Evolutionary conservation across 495 filamentous ascomycete species (phyloP).

Genomic region (Annulohypoxylon stygium): DNA sequence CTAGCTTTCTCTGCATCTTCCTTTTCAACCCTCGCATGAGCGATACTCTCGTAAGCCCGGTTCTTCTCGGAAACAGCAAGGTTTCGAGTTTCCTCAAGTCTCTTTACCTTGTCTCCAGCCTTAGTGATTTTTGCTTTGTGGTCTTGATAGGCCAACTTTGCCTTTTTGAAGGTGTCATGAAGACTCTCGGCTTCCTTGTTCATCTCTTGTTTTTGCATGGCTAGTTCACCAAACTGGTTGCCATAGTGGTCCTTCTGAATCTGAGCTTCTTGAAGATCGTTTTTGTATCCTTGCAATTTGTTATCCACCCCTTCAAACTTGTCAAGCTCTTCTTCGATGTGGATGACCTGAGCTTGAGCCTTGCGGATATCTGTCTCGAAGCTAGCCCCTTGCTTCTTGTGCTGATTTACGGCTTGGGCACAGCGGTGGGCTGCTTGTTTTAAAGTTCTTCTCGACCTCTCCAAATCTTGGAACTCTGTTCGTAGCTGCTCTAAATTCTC

Average conservation of each 20-base stretch:
- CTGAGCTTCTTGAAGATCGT: constrained; percentile 50
- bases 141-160: constrained; percentile 58
- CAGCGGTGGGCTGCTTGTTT: constrained; percentile 69
- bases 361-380: constrained; percentile 48
- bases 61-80: constrained; percentile 76
- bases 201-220: constrained; percentile 54
- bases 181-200: constrained; percentile 53
- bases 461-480: constrained; percentile 55
- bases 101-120: constrained; percentile 68
- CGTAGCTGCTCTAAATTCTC: constrained; percentile 59
- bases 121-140: constrained; percentile 65
- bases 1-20: constrained; percentile 59
- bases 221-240: constrained; percentile 57
- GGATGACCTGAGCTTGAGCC: constrained; percentile 42
- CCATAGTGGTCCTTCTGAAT: constrained; percentile 55
- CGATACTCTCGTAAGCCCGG: constrained; percentile 65
- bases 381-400: constrained; percentile 55
- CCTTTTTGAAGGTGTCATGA: constrained; percentile 40
- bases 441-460: constrained; percentile 59
- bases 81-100: constrained; percentile 63
- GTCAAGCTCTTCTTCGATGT: constrained; percentile 56
- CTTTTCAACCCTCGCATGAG: constrained; percentile 63
- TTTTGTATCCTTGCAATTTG: constrained; percentile 53
- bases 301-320: constrained; percentile 60
- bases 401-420: constrained; percentile 68